Conservation (phyloP, 2,329 filamentous ascomycete genomes). For the Hymenoscyphus fraxineus region DNA sequence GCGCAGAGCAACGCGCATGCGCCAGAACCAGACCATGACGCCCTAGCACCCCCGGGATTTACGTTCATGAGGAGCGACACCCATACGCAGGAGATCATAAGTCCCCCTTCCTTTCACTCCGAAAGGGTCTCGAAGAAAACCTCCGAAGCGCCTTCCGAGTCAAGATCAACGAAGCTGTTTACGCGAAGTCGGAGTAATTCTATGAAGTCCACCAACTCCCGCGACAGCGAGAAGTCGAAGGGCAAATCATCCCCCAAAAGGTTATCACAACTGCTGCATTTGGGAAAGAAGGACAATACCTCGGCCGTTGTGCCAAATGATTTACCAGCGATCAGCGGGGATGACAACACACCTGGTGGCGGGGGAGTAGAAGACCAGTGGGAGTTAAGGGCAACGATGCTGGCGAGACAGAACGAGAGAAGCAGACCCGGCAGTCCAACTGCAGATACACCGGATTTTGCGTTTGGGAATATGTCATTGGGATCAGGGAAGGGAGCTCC, state of each 20-base stretch:
- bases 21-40: slow-evolving; percentile 31
- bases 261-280: slow-evolving; percentile 68
- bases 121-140: slow-evolving; percentile 35
- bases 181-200: slow-evolving; percentile 41
- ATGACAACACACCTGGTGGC: slow-evolving; percentile 44
- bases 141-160: slow-evolving; percentile 18
- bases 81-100: slow-evolving; percentile 71
- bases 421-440: slow-evolving; percentile 42
- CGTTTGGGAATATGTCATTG: slow-evolving; percentile 23
- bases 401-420: slow-evolving; percentile 62
- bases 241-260: slow-evolving; percentile 35
- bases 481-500: slow-evolving; percentile 34
- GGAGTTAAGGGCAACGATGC: slow-evolving; percentile 89
- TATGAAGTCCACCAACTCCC: slow-evolving; percentile 36
- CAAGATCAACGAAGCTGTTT: slow-evolving; percentile 33
- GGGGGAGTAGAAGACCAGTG: slow-evolving; percentile 65
- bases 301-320: slow-evolving; percentile 75
- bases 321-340: slow-evolving; percentile 67
- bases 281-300: slow-evolving; percentile 54
- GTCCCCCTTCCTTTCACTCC: slow-evolving; percentile 54
- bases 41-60: slow-evolving; percentile 55
- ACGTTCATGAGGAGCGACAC: slow-evolving; percentile 87
- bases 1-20: slow-evolving; percentile 36
- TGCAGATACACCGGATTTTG: slow-evolving; percentile 22
- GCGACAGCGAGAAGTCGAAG: slow-evolving; percentile 18